Base-by-base conservation (phyloP, 495 filamentous ascomycete species). In the Neurospora terricola region DNA sequence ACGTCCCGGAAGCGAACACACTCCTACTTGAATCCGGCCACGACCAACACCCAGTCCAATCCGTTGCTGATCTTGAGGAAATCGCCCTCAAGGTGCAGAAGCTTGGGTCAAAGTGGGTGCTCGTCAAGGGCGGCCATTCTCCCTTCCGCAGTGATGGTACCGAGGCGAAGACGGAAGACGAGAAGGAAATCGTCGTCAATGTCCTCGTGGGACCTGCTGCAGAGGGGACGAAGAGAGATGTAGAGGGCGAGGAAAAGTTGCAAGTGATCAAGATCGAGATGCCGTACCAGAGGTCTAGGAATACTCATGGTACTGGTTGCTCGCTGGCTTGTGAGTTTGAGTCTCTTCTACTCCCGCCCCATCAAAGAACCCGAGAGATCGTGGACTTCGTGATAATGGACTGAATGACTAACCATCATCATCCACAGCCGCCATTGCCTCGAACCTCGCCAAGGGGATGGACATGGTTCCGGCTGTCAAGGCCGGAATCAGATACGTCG, bases 261-360 rank as follows among this genome's bases (percentile, higher is more conserved):
- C 54, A 62, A 14, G 48, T 76, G 68, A 39, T 87, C 1, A 81
- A 89, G 36, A 86, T 96, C 54, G 88, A 94, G 80, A 91, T 86
- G 10, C 85, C 84, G 3, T 97, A 90, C 77, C 81, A 91, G 30
- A 79, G 86, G 3, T 91, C 91, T 6, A 91, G 85, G 73, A 94
- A 96, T 75, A 99, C 96, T 3, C 96, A 99, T 81, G 96, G 96
- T 4, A 99, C 96, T 8, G 96, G 96, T 23, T 99, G 96, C 77
- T 96, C 94, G 16, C 88, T 99, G 71, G 96, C 96, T 70, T 97
- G 91, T 91, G 79, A 82, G 88, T 81, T 42, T n/a, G 16, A 34
- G 39, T 21, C 4, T n/a, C 23, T n/a, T 71, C 39, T 16, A 39
- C 16, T 18, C 9, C 4, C 23, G 5, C 12, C 16, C 4, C n/a